Evolutionary conservation across 116 monocot genomes (phyloP).

Genomic region (Phalaenopsis hybrid): DNA sequence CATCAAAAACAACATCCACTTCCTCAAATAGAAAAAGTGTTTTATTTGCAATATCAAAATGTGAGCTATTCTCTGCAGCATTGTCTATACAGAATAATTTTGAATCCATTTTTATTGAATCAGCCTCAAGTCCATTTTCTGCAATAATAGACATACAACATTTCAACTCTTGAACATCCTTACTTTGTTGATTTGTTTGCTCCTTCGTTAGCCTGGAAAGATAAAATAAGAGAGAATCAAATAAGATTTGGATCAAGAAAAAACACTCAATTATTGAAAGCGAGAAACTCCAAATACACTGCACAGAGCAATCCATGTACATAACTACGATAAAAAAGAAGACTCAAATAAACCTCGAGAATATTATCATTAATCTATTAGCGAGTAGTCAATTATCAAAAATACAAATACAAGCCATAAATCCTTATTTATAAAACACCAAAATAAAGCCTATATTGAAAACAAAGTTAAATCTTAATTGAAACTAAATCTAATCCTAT

Average conservation of each 20-base stretch:
- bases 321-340: no score
- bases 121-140: conserved; percentile 15
- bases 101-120: conserved; percentile 13
- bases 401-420: no score
- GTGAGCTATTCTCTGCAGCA: conserved; percentile 15
- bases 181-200: conserved; percentile 12
- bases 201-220: conserved; percentile 48
- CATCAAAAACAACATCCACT: conserved; percentile 83
- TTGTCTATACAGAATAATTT: conserved; percentile 10
- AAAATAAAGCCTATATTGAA: no score
- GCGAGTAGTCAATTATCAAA: no score
- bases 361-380: no score
- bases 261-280: no score
- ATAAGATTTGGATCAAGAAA: neutral
- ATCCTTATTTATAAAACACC: no score
- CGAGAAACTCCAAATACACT: no score
- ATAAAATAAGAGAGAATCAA: neutral
- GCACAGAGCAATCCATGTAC: no score
- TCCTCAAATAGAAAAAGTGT: conserved; percentile 88
- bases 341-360: no score
- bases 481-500: no score
- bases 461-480: no score
- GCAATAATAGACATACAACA: conserved; percentile 3
- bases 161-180: conserved; percentile 13
- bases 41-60: conserved; percentile 42